Evolutionary conservation across 306 rosid genomes (phyloP).

Genomic region (Calophaca sinica): DNA sequence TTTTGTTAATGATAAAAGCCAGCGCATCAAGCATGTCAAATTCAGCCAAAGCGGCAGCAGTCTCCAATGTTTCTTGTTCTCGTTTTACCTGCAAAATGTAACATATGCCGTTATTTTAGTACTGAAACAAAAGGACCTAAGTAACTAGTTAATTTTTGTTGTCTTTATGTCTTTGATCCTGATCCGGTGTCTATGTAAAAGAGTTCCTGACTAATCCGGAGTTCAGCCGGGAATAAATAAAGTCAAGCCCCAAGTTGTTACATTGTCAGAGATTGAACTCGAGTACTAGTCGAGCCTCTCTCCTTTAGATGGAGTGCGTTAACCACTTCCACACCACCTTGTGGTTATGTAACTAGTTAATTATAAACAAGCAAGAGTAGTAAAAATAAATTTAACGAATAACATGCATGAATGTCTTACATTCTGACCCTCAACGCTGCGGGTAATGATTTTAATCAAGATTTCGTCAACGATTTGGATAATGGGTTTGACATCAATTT

Average conservation of each 20-base stretch:
- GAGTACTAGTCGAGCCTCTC: too few species aligned
- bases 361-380: neutral
- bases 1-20: constrained; percentile 72
- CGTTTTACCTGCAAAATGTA: constrained; percentile 56
- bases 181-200: too few species aligned
- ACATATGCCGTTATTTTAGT: neutral
- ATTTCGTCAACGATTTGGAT: constrained; percentile 64
- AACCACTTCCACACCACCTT: too few species aligned
- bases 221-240: too few species aligned
- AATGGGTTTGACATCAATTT: constrained; percentile 69
- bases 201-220: too few species aligned
- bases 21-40: constrained; percentile 64
- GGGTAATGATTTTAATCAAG: constrained; percentile 53
- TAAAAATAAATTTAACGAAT: neutral
- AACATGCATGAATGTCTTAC: neutral
- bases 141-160: too few species aligned
- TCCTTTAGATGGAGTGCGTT: too few species aligned
- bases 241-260: too few species aligned
- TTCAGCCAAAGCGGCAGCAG: constrained; percentile 50
- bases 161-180: too few species aligned
- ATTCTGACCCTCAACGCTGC: constrained; percentile 50
- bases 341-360: too few species aligned
- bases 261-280: too few species aligned
- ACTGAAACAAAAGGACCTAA: neutral
- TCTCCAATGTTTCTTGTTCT: constrained; percentile 56